Evolutionary conservation across 441 rosid genomes (phyloP).

Genomic region (Adansonia madagascariensis): DNA sequence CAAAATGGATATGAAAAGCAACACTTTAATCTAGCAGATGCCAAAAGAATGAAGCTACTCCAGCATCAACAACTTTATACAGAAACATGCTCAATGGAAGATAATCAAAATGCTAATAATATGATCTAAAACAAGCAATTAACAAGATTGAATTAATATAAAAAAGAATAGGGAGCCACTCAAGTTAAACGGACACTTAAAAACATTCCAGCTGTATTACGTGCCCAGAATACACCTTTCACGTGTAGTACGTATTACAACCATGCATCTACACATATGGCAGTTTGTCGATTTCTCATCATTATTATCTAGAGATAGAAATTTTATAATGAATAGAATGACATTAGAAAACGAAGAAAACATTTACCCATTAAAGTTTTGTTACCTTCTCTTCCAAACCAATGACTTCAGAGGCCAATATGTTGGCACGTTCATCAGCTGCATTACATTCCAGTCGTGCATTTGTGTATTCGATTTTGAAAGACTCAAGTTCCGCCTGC

Average conservation of each 20-base stretch:
- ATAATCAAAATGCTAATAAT: background rate
- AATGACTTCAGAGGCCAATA: constrained; percentile 96
- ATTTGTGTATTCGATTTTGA: constrained; percentile 68
- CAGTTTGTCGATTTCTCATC: background rate
- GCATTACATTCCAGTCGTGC: constrained; percentile 86
- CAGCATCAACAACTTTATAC: constrained; percentile 13
- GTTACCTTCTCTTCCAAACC: constrained; percentile 98
- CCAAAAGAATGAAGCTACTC: constrained; percentile 16
- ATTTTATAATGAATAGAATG: background rate
- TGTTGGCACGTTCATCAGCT: constrained; percentile 88
- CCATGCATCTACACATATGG: background rate
- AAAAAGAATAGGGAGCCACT: background rate
- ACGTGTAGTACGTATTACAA: background rate
- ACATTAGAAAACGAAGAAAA: background rate
- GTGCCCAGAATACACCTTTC: background rate
- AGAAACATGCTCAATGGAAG: background rate
- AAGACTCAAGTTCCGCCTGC: constrained; percentile 87
- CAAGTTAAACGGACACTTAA: background rate
- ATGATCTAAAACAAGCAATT: constrained; percentile 18
- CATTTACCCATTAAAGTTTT: constrained; percentile 15
- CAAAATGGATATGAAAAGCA: constrained; percentile 30
- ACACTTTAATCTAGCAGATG: constrained; percentile 17
- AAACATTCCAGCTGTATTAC: background rate
- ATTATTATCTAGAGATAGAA: background rate
- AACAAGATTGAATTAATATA: background rate